These are phyloP conservation scores for Cymbopogon citratus DNA, from an alignment of 176 grass and related monocot species.

Conservation along the genomic window DNA sequence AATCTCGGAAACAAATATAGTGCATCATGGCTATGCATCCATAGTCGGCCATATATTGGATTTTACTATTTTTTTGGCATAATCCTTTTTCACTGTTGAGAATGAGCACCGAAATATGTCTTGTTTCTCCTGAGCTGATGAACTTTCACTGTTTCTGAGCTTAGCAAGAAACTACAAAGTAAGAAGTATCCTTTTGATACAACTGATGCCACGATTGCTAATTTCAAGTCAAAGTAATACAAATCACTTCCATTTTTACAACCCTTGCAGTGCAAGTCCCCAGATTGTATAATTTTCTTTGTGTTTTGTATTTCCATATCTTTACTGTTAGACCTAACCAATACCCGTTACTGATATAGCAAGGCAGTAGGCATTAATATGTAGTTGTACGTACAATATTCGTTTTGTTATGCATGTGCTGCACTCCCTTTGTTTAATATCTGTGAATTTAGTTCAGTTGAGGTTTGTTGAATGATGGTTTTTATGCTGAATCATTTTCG, in stretches of 20 bases:
- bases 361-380: background rate
- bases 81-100: constrained; percentile 3
- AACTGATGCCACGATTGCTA: constrained; percentile 56
- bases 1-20: too few species aligned
- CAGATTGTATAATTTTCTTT: background rate
- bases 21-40: background rate
- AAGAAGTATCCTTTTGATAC: constrained; percentile 57
- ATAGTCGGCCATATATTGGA: background rate
- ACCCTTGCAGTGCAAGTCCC: background rate
- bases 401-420: background rate
- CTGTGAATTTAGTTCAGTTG: constrained; percentile 32
- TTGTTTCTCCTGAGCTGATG: constrained; percentile 39
- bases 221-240: constrained; percentile 59
- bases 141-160: constrained; percentile 70
- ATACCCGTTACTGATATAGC: background rate
- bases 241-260: background rate
- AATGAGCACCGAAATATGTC: constrained; percentile 11
- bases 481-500: constrained; percentile 86
- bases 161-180: constrained; percentile 70
- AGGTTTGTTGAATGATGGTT: constrained; percentile 77
- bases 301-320: background rate
- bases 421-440: background rate
- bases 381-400: background rate
- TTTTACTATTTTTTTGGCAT: background rate
- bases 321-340: background rate